These are phyloP conservation scores for Solanum hybrid DNA, from an alignment of 305 asterid species.

Conservation along the genomic window DNA sequence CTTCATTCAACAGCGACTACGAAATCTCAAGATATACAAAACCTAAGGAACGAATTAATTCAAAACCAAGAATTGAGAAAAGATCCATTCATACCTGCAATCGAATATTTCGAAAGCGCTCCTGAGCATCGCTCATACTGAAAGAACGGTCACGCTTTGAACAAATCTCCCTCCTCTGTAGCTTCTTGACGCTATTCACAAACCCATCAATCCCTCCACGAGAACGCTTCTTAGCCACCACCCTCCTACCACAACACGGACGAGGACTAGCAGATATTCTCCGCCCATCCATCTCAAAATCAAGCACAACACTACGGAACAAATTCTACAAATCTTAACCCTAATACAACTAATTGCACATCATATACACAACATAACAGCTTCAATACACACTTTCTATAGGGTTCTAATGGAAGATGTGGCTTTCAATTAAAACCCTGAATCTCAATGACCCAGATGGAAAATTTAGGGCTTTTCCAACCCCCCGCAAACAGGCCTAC, in stretches of 20 bases:
- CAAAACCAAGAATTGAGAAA: neutral
- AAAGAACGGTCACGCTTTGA: constrained; percentile 82
- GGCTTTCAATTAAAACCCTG: constrained; percentile 26
- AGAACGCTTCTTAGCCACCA: constrained; percentile 85
- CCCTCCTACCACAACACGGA: constrained; percentile 85
- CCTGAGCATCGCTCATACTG: constrained; percentile 94
- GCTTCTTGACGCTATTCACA: constrained; percentile 92
- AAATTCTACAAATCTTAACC: constrained; percentile 23
- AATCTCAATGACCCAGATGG: constrained; percentile 33
- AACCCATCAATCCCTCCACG: constrained; percentile 71
- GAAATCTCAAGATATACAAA: neutral
- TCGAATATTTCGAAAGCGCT: constrained; percentile 80
- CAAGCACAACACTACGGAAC: constrained; percentile 11
- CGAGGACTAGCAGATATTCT: constrained; percentile 91
- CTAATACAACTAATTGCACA: constrained; percentile 15
- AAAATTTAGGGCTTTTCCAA: constrained; percentile 11
- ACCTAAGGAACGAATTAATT: neutral
- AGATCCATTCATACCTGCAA: constrained; percentile 48
- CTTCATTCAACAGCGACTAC: neutral
- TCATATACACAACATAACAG: constrained; percentile 16
- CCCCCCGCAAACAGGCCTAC: neutral
- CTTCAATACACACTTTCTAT: constrained; percentile 6
- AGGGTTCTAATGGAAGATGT: neutral
- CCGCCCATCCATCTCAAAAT: constrained; percentile 71
- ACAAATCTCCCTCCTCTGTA: constrained; percentile 87